Base-by-base conservation (phyloP, 495 filamentous ascomycete genomes). In the Trypethelium eluteriae region DNA sequence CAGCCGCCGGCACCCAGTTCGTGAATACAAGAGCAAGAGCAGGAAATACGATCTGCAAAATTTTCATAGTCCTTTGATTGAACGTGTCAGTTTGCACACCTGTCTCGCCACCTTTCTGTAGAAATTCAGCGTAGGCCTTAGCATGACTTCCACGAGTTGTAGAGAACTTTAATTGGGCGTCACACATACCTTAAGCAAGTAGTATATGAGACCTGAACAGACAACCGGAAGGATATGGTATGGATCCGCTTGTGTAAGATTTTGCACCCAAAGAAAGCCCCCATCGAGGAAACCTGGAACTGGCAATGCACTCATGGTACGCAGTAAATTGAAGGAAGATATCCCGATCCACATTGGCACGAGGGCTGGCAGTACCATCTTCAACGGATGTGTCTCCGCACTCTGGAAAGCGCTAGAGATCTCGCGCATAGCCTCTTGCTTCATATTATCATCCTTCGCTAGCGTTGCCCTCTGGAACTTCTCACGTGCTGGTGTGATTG, bases 161-260 rank as follows among this genome's bases (percentile, higher is more conserved):
- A 10, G 3, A 7, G 25, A 5, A 34, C 11, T 34, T 9, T 9
- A 18, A 59, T 2, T 59, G 5, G 18, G 36, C 18, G 14, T 10
- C 3, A 9, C 9, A 36, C 53, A 7, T 59, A 59, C 53, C 53
- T 59, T 59, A 7, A 59, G 32, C n/a, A 36, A 2, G 32, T 7
- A 36, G 36, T 59, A 59, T 9, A 59, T 59, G 25, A 59, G 5
- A 9, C 5, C 9, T 4, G 53, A 34, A 3, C 25, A 34, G 9
- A 39, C 53, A 6, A 84, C 35, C 0, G 94, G 94, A n/a, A 98
- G 74, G 44, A 93, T 76, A 67, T 79, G 90, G 61, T 79, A 84
- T 0, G 95, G 93, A 75, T 99, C 94, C 1, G 83, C 64, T 11
- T 89, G 73, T 0, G 93, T 89, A 65, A 99, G 77, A 72, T 99